Evolutionary conservation across 805 yeast genomes (phyloP), one percentile per base, ranked within the genome.

Genomic region (Starmerella floris): DNA sequence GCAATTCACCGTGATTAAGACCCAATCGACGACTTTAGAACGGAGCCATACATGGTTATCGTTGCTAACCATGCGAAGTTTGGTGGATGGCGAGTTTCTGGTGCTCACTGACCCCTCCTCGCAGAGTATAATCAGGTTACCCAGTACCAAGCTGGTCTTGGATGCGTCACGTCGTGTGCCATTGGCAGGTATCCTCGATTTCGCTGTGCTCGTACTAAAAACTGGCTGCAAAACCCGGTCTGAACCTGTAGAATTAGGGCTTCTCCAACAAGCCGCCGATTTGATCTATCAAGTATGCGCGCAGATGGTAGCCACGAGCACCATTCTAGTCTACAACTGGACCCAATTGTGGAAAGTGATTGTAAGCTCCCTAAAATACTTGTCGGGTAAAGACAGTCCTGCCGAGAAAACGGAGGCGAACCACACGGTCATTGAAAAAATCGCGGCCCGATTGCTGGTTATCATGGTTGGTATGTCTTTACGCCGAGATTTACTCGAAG

Each of bases 331-430:
- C 20, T 65, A 64, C 43, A 58, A 60, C 45, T 65, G 69, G 69
- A 42, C 53, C 9, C 65, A 62, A 37, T 50, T 65, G 28, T 64
- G 67, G 65, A 52, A 49, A 37, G 54, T 65, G 2, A 35, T 62
- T 15, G 41, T 58, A 19, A 51, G 58, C 11, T 35, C 63, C 6
- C 37, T 59, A 9, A 52, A 54, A 37, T 58, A 56, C 36, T 33
- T 58, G 9, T 23, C 28, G 5, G 47, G 42, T 5, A 37, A 37
- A 4, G 33, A 27, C 9, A 39, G 37, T 35, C 19, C 42, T 4
- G 17, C 25, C 5, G 23, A 11, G n/a, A 8, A 9, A 9, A 30
- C 15, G 15, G 37, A 34, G 16, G 16, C 11, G 6, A 6, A 9
- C 23, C 8, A 15, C 35, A 11, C 37, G 8, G 27, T 23, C n/a